Conservation (phyloP, 148 eudicot genomes). For the Hydrangea macrophylla region DNA sequence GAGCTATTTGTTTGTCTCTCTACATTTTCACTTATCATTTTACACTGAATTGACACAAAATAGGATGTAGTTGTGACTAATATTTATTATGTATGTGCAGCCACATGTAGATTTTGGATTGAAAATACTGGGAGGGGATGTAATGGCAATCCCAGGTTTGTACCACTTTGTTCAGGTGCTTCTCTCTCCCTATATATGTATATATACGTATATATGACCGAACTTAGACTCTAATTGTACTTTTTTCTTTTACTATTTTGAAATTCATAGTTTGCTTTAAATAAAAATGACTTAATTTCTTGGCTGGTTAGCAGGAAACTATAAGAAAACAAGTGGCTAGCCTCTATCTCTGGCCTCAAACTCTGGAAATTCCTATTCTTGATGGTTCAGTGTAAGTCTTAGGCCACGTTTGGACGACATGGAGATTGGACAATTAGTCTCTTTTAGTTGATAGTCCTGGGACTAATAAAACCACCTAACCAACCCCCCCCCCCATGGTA, state of each 20-base stretch:
- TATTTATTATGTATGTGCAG: too few relatives aligned
- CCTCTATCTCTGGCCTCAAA: conserved; percentile 75
- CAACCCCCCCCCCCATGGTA: too few relatives aligned
- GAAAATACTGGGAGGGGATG: conserved; percentile 65
- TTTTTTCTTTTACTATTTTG: not conserved
- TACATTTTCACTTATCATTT: too few relatives aligned
- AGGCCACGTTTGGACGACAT: too few relatives aligned
- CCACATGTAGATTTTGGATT: conserved; percentile 82
- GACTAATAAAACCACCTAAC: too few relatives aligned
- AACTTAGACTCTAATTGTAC: not conserved
- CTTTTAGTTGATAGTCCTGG: too few relatives aligned
- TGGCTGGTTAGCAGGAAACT: conserved; percentile 44
- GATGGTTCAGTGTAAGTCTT: conserved; percentile 58
- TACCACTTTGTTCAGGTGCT: conserved; percentile 77
- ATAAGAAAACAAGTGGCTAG: conserved; percentile 62
- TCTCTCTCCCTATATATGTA: not conserved
- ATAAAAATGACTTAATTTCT: not conserved
- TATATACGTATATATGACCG: not conserved
- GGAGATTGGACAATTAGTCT: too few relatives aligned
- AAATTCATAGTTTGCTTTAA: not conserved
- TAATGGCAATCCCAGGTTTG: conserved; percentile 90
- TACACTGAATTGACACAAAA: too few relatives aligned
- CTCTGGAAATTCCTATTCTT: conserved; percentile 60
- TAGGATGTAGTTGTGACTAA: too few relatives aligned
- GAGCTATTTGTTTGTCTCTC: not conserved